Conservation (phyloP, 345 rosid genomes). For the Balakata baccata region DNA sequence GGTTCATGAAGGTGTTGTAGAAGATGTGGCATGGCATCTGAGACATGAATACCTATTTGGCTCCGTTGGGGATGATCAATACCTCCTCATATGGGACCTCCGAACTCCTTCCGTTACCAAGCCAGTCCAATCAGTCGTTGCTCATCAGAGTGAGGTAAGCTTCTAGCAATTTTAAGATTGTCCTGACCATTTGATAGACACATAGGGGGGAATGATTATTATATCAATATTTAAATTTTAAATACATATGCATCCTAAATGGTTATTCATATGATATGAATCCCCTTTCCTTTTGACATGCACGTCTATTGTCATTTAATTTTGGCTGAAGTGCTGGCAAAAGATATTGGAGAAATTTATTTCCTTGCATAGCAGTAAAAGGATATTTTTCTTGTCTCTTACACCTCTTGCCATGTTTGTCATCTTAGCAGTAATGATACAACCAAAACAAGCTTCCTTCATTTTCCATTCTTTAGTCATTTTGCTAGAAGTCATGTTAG, state of each 20-base stretch:
- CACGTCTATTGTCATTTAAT: no score
- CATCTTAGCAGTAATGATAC: neutral
- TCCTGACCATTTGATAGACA: neutral
- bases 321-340: neutral
- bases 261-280: neutral
- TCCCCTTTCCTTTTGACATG: neutral
- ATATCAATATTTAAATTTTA: no score
- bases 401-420: neutral
- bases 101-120: slow-evolving; percentile 65
- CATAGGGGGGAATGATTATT: no score
- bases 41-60: slow-evolving; percentile 97
- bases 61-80: slow-evolving; percentile 97
- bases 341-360: no score
- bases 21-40: slow-evolving; percentile 99
- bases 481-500: neutral
- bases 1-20: slow-evolving; percentile 99
- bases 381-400: neutral
- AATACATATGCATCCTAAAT: no score
- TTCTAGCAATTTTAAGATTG: neutral
- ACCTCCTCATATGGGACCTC: slow-evolving; percentile 86
- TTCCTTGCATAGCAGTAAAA: neutral
- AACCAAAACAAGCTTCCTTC: neutral
- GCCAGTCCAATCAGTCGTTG: slow-evolving; percentile 86
- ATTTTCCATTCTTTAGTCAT: neutral
- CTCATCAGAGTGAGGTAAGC: slow-evolving; percentile 93